Conservation (phyloP, 2,329 filamentous ascomycete genomes). For the Pestalotiopsis sp. region DNA sequence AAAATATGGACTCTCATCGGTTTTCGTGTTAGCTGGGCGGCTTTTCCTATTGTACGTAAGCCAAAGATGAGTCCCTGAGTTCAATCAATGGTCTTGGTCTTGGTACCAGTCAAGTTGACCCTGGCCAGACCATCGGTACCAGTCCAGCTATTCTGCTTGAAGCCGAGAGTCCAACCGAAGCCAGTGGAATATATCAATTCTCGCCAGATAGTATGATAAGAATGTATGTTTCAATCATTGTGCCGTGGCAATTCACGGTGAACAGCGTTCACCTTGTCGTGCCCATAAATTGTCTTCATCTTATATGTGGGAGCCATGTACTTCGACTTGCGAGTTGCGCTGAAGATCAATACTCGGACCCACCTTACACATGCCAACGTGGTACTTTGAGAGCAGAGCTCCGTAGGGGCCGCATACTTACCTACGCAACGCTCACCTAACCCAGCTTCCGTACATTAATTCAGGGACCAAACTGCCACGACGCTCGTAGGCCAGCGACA, state of each 20-base stretch:
- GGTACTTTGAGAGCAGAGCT: slow-evolving; percentile 7
- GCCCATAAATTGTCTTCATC: neutral
- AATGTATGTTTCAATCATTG: neutral
- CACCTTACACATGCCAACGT: slow-evolving; percentile 13
- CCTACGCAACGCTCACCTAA: slow-evolving; percentile 8
- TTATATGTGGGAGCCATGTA: neutral
- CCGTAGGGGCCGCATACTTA: neutral
- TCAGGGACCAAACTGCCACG: slow-evolving; percentile 10
- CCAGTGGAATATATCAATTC: neutral
- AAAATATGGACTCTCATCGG: neutral
- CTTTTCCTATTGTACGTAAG: neutral
- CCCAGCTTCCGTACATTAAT: slow-evolving; percentile 2
- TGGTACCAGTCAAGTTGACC: neutral
- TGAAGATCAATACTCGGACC: neutral
- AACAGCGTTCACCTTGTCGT: neutral
- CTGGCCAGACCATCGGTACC: neutral
- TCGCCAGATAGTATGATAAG: neutral
- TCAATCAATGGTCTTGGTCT: neutral
- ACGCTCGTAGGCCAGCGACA: neutral
- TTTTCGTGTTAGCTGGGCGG: neutral
- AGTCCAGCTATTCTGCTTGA: neutral
- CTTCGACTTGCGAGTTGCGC: neutral
- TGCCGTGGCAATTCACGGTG: neutral
- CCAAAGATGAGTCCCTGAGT: neutral
- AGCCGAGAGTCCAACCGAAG: neutral